A percentile compares a stretch with the other conserved stretches of the same genome.
These are phyloP conservation scores for Verticillium dahliae DNA, from an alignment of 2,329 filamentous ascomycete species.

Conservation along the genomic window DNA sequence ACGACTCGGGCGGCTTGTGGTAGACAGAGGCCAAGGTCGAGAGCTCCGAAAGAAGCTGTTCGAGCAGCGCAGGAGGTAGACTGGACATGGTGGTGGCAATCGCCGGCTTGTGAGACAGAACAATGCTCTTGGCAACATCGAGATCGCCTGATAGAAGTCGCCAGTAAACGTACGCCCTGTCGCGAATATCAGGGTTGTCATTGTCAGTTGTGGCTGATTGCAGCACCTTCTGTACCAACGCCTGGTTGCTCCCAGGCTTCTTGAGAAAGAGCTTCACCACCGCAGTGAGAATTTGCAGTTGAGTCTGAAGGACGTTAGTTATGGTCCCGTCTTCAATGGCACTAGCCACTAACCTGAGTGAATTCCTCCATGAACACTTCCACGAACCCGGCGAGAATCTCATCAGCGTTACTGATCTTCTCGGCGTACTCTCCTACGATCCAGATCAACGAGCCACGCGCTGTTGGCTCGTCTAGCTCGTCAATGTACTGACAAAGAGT, in stretches of 20 bases:
- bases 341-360: constrained; percentile 60
- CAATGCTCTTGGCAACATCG: constrained; percentile 79
- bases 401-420: constrained; percentile 97
- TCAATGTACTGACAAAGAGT: constrained; percentile 96
- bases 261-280: constrained; percentile 98
- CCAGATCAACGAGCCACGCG: constrained; percentile 89
- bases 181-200: constrained; percentile 95
- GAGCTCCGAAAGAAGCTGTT: constrained; percentile 84
- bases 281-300: constrained; percentile 93
- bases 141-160: constrained; percentile 88
- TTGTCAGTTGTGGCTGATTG: constrained; percentile 90
- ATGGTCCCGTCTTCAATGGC: not conserved
- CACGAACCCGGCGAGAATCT: constrained; percentile 86
- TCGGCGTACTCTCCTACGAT: constrained; percentile 98
- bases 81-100: constrained; percentile 93
- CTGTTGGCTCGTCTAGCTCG: constrained; percentile 89
- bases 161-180: constrained; percentile 98
- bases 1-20: constrained; percentile 97
- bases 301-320: constrained; percentile 54
- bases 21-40: constrained; percentile 96
- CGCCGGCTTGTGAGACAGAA: constrained; percentile 88
- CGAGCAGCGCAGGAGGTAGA: constrained; percentile 74
- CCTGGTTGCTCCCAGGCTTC: constrained; percentile 87
- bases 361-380: constrained; percentile 96
- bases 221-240: constrained; percentile 87